Evolutionary conservation across 2,329 filamentous ascomycete genomes (phyloP).

Genomic region (Claviceps monticola): DNA sequence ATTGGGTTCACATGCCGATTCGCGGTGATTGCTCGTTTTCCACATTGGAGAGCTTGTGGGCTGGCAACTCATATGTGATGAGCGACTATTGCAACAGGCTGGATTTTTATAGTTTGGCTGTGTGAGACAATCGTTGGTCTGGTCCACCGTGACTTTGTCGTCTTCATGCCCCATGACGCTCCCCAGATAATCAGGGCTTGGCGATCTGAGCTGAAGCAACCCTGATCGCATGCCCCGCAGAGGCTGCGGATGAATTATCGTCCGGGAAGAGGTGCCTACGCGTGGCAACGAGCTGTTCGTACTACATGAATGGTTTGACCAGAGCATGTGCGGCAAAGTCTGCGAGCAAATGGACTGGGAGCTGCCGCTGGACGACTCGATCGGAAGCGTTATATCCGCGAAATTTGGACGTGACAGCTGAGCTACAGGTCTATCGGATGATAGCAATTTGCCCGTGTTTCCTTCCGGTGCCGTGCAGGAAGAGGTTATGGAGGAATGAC

Average conservation of each 20-base stretch:
- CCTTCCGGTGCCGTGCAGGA: neutral
- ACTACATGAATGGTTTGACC: slow-evolving; percentile 6
- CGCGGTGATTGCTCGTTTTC: neutral
- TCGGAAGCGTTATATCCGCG: neutral
- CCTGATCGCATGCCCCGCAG: slow-evolving; percentile 3
- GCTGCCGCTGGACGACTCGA: slow-evolving; percentile 4
- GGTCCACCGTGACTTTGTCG: neutral
- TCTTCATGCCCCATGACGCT: slow-evolving; percentile 3
- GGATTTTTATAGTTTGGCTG: neutral
- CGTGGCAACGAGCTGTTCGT: slow-evolving; percentile 4
- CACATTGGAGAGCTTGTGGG: neutral
- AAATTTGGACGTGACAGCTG: neutral
- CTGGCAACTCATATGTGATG: neutral
- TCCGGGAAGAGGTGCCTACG: neutral
- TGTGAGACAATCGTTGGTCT: neutral
- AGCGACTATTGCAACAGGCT: neutral
- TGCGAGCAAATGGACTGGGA: slow-evolving; percentile 3
- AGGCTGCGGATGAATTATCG: slow-evolving; percentile 14
- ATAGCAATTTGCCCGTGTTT: neutral
- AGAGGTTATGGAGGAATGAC: neutral
- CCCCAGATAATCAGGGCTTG: neutral
- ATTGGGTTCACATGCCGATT: neutral
- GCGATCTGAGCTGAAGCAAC: slow-evolving; percentile 2
- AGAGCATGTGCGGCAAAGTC: slow-evolving; percentile 1
- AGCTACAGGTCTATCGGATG: neutral